phyloP scores from a whole-genome alignment of 192 early-diverging fungal genomes.

The Rhizophlyctis rosea region DNA sequence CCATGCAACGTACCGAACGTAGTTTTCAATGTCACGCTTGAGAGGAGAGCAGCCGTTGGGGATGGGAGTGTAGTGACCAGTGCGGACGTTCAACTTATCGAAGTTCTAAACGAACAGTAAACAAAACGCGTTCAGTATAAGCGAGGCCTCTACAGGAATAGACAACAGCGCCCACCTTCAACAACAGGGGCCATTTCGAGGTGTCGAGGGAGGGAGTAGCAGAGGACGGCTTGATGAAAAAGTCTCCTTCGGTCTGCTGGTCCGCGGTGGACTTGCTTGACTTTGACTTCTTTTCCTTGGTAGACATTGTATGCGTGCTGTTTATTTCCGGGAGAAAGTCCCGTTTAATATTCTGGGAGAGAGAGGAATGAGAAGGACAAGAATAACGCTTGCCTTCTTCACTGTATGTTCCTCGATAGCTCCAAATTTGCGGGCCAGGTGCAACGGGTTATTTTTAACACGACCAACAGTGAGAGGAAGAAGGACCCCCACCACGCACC shows the following conservation, averaged over 20 bases:
- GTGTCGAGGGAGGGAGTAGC: constrained; percentile 81
- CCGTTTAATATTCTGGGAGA: neutral
- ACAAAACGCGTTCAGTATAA: too few species aligned
- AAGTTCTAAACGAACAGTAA: constrained; percentile 68
- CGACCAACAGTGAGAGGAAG: too few species aligned
- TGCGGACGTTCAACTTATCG: constrained; percentile 96
- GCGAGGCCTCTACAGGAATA: neutral
- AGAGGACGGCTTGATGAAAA: constrained; percentile 79
- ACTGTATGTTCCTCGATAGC: neutral
- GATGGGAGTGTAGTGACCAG: constrained; percentile 98
- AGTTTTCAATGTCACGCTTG: constrained; percentile 86
- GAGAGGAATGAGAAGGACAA: neutral
- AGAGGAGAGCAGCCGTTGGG: constrained; percentile 91
- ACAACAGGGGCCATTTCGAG: constrained; percentile 91
- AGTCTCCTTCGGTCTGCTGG: constrained; percentile 23
- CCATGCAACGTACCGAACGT: constrained; percentile 59
- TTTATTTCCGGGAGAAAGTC: neutral
- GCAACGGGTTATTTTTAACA: too few species aligned
- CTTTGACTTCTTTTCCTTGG: neutral
- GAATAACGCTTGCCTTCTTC: neutral
- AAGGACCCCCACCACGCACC: too few species aligned
- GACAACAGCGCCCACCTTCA: constrained; percentile 56
- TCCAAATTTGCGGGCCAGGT: neutral
- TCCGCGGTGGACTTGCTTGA: neutral
- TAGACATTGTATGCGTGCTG: neutral